Evolutionary conservation across 257 asterid species (phyloP).

Genomic region (Lycium barbarum): DNA sequence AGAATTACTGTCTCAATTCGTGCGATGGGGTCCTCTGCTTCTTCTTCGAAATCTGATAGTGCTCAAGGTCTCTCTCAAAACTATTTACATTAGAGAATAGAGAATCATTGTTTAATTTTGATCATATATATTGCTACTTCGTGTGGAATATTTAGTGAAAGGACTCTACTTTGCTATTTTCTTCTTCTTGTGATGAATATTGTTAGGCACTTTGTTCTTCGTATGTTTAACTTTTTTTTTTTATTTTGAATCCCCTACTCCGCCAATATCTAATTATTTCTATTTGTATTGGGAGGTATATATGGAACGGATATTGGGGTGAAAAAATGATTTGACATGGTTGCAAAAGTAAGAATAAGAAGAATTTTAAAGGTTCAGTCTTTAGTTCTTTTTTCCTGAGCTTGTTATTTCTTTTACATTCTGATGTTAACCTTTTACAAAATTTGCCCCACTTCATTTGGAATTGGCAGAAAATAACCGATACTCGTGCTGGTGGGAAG

Average conservation of each 20-base stretch:
- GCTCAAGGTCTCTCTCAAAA: slow-evolving; percentile 58
- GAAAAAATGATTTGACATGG: neutral
- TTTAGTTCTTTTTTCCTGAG: neutral
- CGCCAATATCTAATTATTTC: neutral
- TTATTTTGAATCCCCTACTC: too few species aligned
- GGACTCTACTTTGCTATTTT: neutral
- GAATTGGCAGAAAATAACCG: neutral
- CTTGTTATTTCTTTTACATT: neutral
- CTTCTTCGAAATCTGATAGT: slow-evolving; percentile 65
- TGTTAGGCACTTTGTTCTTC: too few species aligned
- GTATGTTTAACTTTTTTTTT: too few species aligned
- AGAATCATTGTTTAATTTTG: neutral
- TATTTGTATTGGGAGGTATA: neutral
- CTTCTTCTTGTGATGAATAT: neutral
- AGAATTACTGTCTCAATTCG: slow-evolving; percentile 45
- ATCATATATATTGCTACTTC: neutral
- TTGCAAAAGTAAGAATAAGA: neutral
- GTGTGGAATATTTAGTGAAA: neutral
- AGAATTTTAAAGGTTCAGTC: neutral
- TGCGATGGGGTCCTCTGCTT: slow-evolving; percentile 85
- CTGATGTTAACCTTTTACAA: neutral
- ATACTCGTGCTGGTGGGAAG: neutral
- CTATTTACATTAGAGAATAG: neutral
- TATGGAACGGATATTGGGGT: neutral
- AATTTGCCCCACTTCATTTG: neutral